Percentiles rank a stretch among this genome's conserved stretches.
phyloP scores from a whole-genome alignment of 2,329 filamentous ascomycete species.

The Ceratocystiopsis minuta region DNA sequence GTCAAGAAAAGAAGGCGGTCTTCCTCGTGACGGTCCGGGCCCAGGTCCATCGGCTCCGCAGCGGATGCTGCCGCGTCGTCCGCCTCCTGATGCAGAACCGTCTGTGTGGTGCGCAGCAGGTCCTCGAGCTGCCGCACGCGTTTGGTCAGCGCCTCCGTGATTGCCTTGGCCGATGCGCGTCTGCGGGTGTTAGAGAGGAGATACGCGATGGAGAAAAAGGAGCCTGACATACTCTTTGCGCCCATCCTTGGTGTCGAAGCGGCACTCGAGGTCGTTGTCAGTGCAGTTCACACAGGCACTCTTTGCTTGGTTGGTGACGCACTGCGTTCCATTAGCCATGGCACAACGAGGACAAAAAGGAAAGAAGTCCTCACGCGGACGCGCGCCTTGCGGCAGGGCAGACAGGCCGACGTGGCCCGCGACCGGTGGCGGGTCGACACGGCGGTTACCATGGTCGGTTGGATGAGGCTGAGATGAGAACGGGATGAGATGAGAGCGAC shows the following conservation, averaged over 20 bases:
- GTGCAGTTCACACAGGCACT: conserved; percentile 1
- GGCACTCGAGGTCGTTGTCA: conserved; percentile 1
- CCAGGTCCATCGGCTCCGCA: background rate
- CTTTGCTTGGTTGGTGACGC: background rate
- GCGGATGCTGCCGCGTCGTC: background rate
- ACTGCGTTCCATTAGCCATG: background rate
- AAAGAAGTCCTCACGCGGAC: background rate
- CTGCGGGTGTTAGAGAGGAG: background rate
- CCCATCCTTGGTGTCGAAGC: conserved; percentile 1
- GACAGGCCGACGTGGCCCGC: conserved; percentile 1
- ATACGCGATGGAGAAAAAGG: too few relatives aligned
- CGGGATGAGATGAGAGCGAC: background rate
- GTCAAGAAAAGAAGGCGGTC: too few relatives aligned
- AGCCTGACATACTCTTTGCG: background rate
- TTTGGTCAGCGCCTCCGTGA: background rate
- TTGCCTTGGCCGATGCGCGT: conserved; percentile 1
- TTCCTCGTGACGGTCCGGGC: too few relatives aligned
- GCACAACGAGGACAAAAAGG: background rate
- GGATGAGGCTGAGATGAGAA: background rate
- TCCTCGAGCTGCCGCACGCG: conserved; percentile 1
- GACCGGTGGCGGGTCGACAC: conserved; percentile 2
- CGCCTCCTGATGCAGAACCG: background rate
- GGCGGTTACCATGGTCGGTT: background rate
- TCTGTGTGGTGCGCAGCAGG: background rate
- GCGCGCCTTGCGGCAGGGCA: conserved; percentile 1